Evolutionary conservation across 768 basidiomycete genomes (phyloP), one percentile per base, ranked within the genome.

Genomic region (Xerocomellus intermedius): DNA sequence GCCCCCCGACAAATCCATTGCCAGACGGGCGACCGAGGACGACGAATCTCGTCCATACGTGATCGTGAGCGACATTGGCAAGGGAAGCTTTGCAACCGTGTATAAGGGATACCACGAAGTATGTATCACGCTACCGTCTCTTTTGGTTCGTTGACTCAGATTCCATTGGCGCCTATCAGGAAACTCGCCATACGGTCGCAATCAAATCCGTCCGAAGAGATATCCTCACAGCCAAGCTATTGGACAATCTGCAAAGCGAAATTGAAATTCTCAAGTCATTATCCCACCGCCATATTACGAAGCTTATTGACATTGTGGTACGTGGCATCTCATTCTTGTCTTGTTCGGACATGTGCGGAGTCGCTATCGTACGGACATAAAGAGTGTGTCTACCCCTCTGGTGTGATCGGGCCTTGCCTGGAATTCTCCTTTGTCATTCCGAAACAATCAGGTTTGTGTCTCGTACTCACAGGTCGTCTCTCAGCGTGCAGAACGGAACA

Each of bases 171-270:
- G 45, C 50, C 44, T 39, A 47, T 33, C 70, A 95, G 91, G 87
- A 89, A 64, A 87, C 86, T 4, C 82, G 85, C 63, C 78, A 82
- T 13, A 80, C 84, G 46, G 90, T 98, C 36, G 97, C 97, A 8
- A 87, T 99, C 74, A 98, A 99, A 79, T 91, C 94, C 8, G 92
- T 99, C 51, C 87, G 89, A 55, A 84, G 88, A 48, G 84, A 89
- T 66, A 91, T 86, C 61, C 82, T 99, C 36, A 94, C 87, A 35
- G 78, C 90, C 14, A 99, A 98, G 74, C 82, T 98, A 17, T 85
- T 98, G 54, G 95, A 98, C 75, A 98, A 98, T 68, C 83, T 98
- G n/a, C 94, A 97, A 70, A 91, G 90, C 63, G 97, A 99, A 79
- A 98, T 98, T 55, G 86, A 93, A 58, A 98, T 99, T 59, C 83